phyloP scores from a whole-genome alignment of 768 basidiomycete species.

The Russula foetens region DNA sequence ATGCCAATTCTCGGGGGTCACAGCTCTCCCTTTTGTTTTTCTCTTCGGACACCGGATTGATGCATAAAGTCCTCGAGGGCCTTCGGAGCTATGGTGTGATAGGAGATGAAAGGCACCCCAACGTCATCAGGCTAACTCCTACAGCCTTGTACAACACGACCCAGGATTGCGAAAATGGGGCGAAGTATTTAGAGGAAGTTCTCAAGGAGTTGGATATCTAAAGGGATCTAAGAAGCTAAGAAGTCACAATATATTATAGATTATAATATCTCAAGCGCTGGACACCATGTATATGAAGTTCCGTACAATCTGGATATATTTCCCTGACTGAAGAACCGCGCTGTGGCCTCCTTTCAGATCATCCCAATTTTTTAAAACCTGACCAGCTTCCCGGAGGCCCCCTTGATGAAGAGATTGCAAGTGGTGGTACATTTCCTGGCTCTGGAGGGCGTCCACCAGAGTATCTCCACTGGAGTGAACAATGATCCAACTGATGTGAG shows the following conservation, averaged over 20 bases:
- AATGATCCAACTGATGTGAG: constrained; percentile 53
- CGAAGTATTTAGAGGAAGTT: constrained; percentile 51
- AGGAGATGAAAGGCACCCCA: constrained; percentile 87
- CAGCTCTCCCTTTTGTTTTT: constrained; percentile 85
- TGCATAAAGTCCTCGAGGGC: constrained; percentile 58
- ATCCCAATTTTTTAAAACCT: constrained; percentile 29
- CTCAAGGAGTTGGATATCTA: constrained; percentile 30
- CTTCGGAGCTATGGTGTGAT: constrained; percentile 69
- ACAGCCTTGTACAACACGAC: constrained; percentile 81
- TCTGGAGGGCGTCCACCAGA: constrained; percentile 56
- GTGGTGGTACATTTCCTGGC: constrained; percentile 47
- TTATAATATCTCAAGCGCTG: background rate
- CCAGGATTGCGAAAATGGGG: constrained; percentile 68
- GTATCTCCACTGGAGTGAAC: constrained; percentile 70
- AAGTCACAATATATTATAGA: background rate
- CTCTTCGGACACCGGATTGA: constrained; percentile 48
- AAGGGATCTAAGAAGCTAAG: background rate
- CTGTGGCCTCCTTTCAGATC: constrained; percentile 46
- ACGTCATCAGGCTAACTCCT: constrained; percentile 87
- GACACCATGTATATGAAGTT: constrained; percentile 30
- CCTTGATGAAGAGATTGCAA: constrained; percentile 35
- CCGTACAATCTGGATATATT: constrained; percentile 40
- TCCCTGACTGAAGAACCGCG: constrained; percentile 36
- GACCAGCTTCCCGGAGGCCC: constrained; percentile 21
- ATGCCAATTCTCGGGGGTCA: constrained; percentile 62